phyloP scores from a whole-genome alignment of 768 basidiomycete species.

The Mycena pura region DNA sequence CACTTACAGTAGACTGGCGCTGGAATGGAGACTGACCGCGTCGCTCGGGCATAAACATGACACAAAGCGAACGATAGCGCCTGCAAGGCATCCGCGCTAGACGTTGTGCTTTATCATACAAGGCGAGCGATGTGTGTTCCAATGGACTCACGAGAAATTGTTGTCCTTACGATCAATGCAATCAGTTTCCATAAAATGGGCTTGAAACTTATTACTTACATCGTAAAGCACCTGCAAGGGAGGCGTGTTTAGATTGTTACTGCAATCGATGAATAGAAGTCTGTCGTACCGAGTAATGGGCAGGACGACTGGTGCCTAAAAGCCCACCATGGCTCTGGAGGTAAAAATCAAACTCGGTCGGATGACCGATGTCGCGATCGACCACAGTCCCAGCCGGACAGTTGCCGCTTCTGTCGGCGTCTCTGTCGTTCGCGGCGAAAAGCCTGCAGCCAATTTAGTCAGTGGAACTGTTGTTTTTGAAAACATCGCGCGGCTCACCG shows the following conservation, averaged over 20 bases:
- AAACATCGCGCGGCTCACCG: conserved; percentile 27
- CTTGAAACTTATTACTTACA: conserved; percentile 34
- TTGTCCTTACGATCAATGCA: conserved; percentile 59
- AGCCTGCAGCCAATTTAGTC: conserved; percentile 30
- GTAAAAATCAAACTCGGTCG: conserved; percentile 80
- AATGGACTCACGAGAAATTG: conserved; percentile 55
- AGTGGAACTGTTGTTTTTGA: not conserved
- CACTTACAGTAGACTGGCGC: conserved; percentile 83
- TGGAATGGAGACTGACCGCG: conserved; percentile 85
- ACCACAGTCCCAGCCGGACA: conserved; percentile 81
- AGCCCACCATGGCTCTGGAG: conserved; percentile 80
- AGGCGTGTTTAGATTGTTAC: too few relatives aligned
- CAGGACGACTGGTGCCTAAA: conserved; percentile 70
- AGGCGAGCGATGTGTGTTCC: not conserved
- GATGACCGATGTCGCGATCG: conserved; percentile 72
- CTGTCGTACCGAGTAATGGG: conserved; percentile 56
- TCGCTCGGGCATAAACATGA: conserved; percentile 81
- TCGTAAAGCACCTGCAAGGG: conserved; percentile 50
- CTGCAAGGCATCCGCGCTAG: conserved; percentile 71
- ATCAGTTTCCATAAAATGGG: not conserved
- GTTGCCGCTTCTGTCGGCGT: conserved; percentile 74
- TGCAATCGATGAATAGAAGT: too few relatives aligned
- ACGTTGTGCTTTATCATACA: not conserved
- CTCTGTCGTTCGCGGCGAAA: conserved; percentile 48
- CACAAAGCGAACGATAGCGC: conserved; percentile 74